These are phyloP conservation scores for Sporothrix mexicana DNA, from an alignment of 2,329 filamentous ascomycete genomes.

Conservation along the genomic window DNA sequence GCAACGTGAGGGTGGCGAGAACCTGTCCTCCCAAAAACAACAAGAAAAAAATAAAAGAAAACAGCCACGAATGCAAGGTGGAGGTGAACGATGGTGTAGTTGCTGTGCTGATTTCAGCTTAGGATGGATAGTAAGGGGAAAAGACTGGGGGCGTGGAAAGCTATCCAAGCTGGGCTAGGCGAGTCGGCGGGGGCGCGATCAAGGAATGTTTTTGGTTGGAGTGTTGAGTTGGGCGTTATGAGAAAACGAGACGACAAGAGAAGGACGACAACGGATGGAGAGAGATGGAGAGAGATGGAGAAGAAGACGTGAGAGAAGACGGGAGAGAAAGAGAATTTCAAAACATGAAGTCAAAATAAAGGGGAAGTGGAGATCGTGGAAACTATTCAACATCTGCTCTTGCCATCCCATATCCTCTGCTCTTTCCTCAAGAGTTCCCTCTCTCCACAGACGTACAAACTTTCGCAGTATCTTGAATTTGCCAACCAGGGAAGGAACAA, in stretches of 20 bases:
- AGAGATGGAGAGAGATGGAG: neutral
- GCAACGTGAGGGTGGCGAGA: constrained; percentile 33
- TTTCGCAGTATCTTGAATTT: neutral
- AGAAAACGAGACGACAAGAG: neutral
- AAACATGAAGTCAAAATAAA: neutral
- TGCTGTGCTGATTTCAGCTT: constrained; percentile 33
- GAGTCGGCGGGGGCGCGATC: constrained; percentile 3
- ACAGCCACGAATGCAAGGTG: neutral
- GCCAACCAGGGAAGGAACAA: neutral
- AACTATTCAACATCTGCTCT: neutral
- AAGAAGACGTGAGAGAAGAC: no score
- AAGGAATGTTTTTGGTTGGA: constrained; percentile 29
- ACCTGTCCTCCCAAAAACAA: constrained; percentile 18
- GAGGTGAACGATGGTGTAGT: constrained; percentile 6
- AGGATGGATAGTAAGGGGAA: constrained; percentile 31
- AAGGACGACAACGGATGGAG: neutral
- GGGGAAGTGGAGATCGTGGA: neutral
- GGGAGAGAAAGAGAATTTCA: neutral
- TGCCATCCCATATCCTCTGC: neutral
- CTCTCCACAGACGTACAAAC: neutral
- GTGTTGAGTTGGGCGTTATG: constrained; percentile 15
- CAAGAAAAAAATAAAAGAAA: constrained; percentile 29
- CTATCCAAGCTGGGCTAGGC: constrained; percentile 34
- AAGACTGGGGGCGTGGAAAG: constrained; percentile 27
- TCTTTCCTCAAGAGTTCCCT: neutral